Evolutionary conservation across 371 early-diverging fungal genomes (phyloP).

Genomic region (Circinella minor): DNA sequence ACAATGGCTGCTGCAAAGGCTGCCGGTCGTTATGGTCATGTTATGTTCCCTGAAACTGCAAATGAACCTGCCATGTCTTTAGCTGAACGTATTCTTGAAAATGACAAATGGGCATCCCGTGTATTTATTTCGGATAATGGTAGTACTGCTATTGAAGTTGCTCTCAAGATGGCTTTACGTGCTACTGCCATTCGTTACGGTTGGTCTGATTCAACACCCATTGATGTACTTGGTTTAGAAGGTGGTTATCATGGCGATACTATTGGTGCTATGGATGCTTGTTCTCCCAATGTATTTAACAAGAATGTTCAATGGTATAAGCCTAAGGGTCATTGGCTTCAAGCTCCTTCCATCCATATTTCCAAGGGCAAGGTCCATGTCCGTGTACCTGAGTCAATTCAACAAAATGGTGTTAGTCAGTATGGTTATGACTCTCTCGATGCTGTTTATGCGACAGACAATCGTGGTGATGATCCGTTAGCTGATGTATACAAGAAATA

Average conservation of each 20-base stretch:
- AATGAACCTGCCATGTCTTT: constrained; percentile 75
- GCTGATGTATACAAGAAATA: constrained; percentile 51
- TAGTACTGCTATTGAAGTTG: constrained; percentile 82
- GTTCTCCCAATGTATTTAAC: constrained; percentile 78
- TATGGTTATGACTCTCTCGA: constrained; percentile 36
- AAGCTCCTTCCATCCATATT: constrained; percentile 71
- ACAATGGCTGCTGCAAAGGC: constrained; percentile 71
- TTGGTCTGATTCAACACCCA: constrained; percentile 35
- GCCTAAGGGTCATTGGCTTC: constrained; percentile 77
- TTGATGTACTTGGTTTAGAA: constrained; percentile 73
- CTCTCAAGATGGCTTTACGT: constrained; percentile 81
- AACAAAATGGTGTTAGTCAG: not conserved
- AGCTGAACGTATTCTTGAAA: constrained; percentile 68
- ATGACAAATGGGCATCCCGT: constrained; percentile 71
- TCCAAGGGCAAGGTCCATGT: constrained; percentile 64
- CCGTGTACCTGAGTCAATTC: constrained; percentile 30
- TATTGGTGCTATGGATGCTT: constrained; percentile 85
- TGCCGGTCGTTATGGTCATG: constrained; percentile 83
- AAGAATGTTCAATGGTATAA: constrained; percentile 80
- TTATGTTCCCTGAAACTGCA: constrained; percentile 81
- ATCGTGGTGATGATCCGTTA: constrained; percentile 35
- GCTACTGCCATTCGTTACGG: constrained; percentile 48
- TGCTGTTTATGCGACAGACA: constrained; percentile 42
- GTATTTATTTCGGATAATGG: constrained; percentile 87
- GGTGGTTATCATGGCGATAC: constrained; percentile 90